Base-by-base conservation (phyloP, 495 filamentous ascomycete species). In the Aspergillus sclerotiicarbonarius region DNA sequence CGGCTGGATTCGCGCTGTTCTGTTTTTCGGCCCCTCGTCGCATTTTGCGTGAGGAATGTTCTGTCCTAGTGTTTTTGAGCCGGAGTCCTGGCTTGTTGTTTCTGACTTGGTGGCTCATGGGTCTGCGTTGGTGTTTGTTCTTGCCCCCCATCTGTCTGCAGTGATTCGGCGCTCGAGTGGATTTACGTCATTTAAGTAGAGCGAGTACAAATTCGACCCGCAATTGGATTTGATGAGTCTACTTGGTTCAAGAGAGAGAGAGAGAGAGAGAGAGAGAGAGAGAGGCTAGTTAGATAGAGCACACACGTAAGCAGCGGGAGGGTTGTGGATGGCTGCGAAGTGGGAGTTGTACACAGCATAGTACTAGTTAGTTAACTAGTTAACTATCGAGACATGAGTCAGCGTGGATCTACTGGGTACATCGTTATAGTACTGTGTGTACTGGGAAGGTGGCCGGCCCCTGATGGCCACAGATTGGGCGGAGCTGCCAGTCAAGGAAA, bases 21-120 rank as follows among this genome's bases (percentile, higher is more conserved):
- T 43, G 25, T 56, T 37, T 57, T 13, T 31, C 44, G 39, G 52
- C 20, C 37, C 52, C 55, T 48, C 39, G 41, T 58, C 5, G 12
- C 41, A 13, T 10, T 51, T 44, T 48, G 10, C 8, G 20, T 29
- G 37, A n/a, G 7, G 13, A 41, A 41, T 41, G n/a, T 41, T 41
- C 13, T n/a, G 10, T 41, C n/a, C 13, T 15, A 6, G 9, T 2
- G 13, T 41, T 41, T 37, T 4, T 41, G 37, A 41, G 37, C 37
- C 37, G 37, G 37, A 6, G 10, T 41, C 10, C 5, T 41, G 37
- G 13, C n/a, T 41, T 41, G 37, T n/a, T 41, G 37, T 15, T 41
- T 41, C 37, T 41, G 37, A 41, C 13, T 41, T 41, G 5, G 12
- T n/a, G 37, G 37, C 12, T n/a, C 37, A 12, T 41, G 33, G 33